These are phyloP conservation scores for Amanita pseudoporphyria DNA, from an alignment of 768 basidiomycete species.

Conservation along the genomic window DNA sequence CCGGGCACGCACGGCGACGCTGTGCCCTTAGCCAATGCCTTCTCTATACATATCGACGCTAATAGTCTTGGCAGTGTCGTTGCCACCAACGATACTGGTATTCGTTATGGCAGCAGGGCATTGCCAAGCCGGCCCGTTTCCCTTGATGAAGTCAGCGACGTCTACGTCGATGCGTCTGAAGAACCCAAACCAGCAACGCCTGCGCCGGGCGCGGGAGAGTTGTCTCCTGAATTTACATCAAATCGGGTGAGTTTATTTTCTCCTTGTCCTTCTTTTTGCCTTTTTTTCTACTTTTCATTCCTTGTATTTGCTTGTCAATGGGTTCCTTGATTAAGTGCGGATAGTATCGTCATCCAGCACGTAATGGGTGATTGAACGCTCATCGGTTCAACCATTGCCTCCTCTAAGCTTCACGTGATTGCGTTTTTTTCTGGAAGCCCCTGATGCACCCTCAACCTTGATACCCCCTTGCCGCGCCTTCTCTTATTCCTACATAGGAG, in stretches of 20 bases:
- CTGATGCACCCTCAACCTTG: constrained; percentile 7
- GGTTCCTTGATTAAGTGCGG: neutral
- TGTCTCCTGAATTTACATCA: constrained; percentile 22
- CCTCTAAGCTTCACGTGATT: neutral
- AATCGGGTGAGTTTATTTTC: constrained; percentile 22
- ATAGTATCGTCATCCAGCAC: constrained; percentile 3
- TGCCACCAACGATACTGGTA: neutral
- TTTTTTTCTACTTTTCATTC: neutral
- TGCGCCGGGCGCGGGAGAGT: constrained; percentile 10
- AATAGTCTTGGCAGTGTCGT: neutral
- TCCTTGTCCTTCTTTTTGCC: constrained; percentile 8
- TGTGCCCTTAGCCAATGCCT: neutral
- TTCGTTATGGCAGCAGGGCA: neutral
- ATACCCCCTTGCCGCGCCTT: constrained; percentile 4
- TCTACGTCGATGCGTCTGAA: constrained; percentile 10
- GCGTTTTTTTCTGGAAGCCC: constrained; percentile 4
- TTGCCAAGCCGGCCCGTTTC: constrained; percentile 4
- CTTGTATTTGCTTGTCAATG: neutral
- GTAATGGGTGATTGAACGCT: constrained; percentile 5
- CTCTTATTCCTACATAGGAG: neutral
- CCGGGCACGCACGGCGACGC: neutral
- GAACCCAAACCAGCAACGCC: constrained; percentile 1
- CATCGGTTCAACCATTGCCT: neutral
- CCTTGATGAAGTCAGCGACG: neutral
- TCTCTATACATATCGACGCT: neutral